Evolutionary conservation across 2,329 filamentous ascomycete species (phyloP).

Genomic region (Beauveria australis): DNA sequence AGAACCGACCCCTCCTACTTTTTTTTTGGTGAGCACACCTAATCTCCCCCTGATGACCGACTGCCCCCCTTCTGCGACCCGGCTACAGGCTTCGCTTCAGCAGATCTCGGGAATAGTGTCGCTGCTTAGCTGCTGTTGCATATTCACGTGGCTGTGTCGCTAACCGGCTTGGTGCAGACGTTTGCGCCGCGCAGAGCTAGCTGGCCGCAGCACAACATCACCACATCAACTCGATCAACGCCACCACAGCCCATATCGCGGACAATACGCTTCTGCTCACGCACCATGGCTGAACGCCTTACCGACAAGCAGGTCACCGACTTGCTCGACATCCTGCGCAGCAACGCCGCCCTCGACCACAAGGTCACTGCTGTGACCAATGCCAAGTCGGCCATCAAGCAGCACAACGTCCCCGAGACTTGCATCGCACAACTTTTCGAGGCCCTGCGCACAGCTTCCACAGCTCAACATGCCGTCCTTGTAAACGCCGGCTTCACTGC

Average conservation of each 20-base stretch:
- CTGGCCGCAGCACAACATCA: background rate
- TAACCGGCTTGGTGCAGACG: background rate
- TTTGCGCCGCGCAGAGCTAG: background rate
- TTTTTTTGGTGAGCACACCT: constrained; percentile 9
- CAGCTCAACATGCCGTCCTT: constrained; percentile 67
- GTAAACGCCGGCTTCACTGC: constrained; percentile 80
- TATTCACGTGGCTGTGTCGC: background rate
- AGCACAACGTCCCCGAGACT: constrained; percentile 75
- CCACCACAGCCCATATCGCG: background rate
- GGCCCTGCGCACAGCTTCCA: constrained; percentile 65
- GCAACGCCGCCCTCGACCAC: constrained; percentile 58
- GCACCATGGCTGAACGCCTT: constrained; percentile 47
- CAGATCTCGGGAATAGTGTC: background rate
- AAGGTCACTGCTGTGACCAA: constrained; percentile 64
- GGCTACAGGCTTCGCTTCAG: background rate
- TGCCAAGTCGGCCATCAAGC: constrained; percentile 85
- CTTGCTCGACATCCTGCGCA: constrained; percentile 44
- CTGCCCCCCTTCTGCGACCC: background rate
- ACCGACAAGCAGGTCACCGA: constrained; percentile 50
- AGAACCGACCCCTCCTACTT: constrained; percentile 9
- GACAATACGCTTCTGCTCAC: background rate
- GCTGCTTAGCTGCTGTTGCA: background rate
- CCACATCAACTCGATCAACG: background rate
- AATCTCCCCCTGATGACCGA: constrained; percentile 6
- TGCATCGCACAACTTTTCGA: constrained; percentile 71